phyloP scores from a whole-genome alignment of 352 stramenopile genomes.

The Phytophthora pistaciae region DNA sequence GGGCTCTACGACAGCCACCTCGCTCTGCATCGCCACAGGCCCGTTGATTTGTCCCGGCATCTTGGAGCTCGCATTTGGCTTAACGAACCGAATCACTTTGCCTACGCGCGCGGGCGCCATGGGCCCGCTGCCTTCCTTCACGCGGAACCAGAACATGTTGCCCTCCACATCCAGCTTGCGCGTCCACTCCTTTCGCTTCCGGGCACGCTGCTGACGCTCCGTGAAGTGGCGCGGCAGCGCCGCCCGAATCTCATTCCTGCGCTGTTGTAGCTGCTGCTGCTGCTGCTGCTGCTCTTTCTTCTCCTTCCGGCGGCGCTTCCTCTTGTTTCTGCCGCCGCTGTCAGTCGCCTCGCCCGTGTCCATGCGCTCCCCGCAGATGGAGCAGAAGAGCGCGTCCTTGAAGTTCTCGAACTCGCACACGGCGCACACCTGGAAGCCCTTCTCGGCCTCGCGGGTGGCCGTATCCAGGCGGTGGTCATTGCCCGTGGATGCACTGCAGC shows the following conservation, averaged over 20 bases:
- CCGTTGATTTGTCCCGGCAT: slow-evolving; percentile 38
- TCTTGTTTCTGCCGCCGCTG: slow-evolving; percentile 18
- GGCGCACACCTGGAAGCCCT: slow-evolving; percentile 51
- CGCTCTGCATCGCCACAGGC: slow-evolving; percentile 30
- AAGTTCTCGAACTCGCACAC: slow-evolving; percentile 75
- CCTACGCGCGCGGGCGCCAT: slow-evolving; percentile 32
- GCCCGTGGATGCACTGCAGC: slow-evolving; percentile 12
- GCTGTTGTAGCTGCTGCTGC: slow-evolving; percentile 15
- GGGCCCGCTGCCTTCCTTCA: slow-evolving; percentile 19
- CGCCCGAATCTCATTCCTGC: not conserved
- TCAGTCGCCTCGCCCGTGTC: slow-evolving; percentile 5
- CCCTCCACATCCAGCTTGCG: slow-evolving; percentile 65
- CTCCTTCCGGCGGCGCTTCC: slow-evolving; percentile 17
- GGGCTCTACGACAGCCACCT: slow-evolving; percentile 40
- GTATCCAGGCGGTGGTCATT: slow-evolving; percentile 61
- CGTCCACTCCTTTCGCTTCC: slow-evolving; percentile 64
- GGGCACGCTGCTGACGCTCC: slow-evolving; percentile 45
- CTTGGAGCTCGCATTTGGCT: slow-evolving; percentile 33
- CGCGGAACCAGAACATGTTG: slow-evolving; percentile 65
- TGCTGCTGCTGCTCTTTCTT: slow-evolving; percentile 13
- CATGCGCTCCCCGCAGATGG: slow-evolving; percentile 53
- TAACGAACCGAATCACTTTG: slow-evolving; percentile 42
- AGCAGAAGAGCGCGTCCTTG: slow-evolving; percentile 57
- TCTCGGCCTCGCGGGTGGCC: slow-evolving; percentile 57
- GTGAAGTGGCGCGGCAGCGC: slow-evolving; percentile 30